Evolutionary conservation across 768 basidiomycete species (phyloP), one percentile per base, ranked within the genome.

Genomic region (Suillus variegatus): DNA sequence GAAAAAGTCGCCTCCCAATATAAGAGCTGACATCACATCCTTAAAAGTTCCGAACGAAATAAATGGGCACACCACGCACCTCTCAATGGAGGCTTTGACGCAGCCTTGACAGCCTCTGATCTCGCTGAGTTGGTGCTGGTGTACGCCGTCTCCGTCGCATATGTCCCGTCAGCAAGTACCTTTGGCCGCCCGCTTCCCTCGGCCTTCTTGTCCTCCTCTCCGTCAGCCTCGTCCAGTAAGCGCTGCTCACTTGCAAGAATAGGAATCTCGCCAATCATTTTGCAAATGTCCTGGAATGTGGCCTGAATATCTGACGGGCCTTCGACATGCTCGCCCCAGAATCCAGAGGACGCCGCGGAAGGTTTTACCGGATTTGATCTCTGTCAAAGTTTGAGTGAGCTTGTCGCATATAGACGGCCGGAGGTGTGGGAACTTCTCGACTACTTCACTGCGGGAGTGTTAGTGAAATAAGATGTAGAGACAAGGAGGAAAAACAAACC

Each of bases 341-440:
- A 99, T 97, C 96, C 97, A 99, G 57, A 99, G 85, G n/a, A 98
- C 86, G 8, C 97, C 97, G 6, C 95, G 89, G 84, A 93, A 98
- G 28, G 98, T 96, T 77, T 98, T 99, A 63, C 95, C 95, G 1
- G 93, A 95, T 77, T 95, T 95, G 80, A 98, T 25, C 25, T 94
- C 67, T 94, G 47, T 49, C 47, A 98, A 88, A 25, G 25, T 25
- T 25, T 25, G 25, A 25, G 25, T 25, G 25, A 0, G 93, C 92
- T 94, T 95, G 73, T 93, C 89, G 65, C 89, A 90, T 69, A 99
- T 94, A 10, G 91, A 85, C 2, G 82, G 72, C 9, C 97, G 91
- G 12, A 99, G 86, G 60, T 85, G 79, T 1, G 97, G 95, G 87
- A 25, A 25, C 25, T 25, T 25, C 25, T 25, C 25, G 25, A 25